Evolutionary conservation across 1,284 basidiomycete genomes (phyloP).

Genomic region (Marasmius fiardii): DNA sequence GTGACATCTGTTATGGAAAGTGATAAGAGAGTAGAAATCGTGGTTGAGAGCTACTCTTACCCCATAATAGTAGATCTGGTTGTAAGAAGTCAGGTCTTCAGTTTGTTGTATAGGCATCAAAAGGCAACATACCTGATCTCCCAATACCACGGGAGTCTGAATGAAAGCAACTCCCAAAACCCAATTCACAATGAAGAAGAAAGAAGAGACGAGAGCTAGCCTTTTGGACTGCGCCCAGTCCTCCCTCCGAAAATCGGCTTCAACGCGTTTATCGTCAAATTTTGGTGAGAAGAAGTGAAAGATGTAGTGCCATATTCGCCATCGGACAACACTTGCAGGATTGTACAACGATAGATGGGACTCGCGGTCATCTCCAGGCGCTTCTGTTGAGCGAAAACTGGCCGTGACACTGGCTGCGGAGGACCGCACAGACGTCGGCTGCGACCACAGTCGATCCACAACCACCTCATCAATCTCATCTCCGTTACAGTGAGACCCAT

Average conservation of each 20-base stretch:
- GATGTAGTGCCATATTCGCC: conserved; percentile 14
- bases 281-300: conserved; percentile 41
- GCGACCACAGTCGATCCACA: conserved; percentile 6
- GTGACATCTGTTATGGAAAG: conserved; percentile 12
- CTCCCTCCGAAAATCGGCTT: conserved; percentile 39
- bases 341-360: neutral
- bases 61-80: conserved; percentile 48
- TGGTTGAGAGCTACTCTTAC: conserved; percentile 25
- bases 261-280: conserved; percentile 45
- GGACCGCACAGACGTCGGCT: conserved; percentile 4
- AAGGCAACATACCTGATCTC: conserved; percentile 31
- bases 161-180: conserved; percentile 43
- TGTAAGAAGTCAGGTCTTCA: neutral
- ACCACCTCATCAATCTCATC: conserved; percentile 9
- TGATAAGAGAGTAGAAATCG: neutral
- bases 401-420: neutral
- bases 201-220: conserved; percentile 49
- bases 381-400: neutral
- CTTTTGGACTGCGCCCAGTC: conserved; percentile 27
- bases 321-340: neutral
- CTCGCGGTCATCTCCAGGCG: neutral
- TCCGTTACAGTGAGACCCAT: neutral
- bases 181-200: conserved; percentile 62
- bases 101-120: neutral
- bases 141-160: conserved; percentile 38